These are phyloP conservation scores for Mycena amicta DNA, from an alignment of 768 basidiomycete genomes.

Conservation along the genomic window DNA sequence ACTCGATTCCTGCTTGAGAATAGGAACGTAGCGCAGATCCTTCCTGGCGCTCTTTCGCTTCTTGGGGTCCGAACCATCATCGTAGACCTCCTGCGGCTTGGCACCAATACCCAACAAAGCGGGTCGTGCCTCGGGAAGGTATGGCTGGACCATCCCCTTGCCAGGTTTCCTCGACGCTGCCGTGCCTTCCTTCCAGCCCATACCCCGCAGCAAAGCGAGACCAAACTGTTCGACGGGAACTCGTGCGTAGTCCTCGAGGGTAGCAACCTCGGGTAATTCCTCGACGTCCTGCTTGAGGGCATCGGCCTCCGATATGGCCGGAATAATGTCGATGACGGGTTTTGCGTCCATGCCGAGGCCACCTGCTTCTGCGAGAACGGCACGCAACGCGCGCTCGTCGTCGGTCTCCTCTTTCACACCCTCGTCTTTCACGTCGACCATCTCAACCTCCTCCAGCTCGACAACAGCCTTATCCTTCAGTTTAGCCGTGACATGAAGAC, in stretches of 20 bases:
- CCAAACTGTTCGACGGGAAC: conserved; percentile 94
- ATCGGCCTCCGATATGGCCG: conserved; percentile 73
- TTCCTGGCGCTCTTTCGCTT: conserved; percentile 46
- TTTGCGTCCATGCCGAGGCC: conserved; percentile 40
- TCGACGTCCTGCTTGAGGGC: conserved; percentile 84
- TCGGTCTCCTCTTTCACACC: conserved; percentile 58
- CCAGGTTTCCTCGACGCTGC: conserved; percentile 67
- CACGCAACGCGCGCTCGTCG: conserved; percentile 80
- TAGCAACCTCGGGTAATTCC: conserved; percentile 75
- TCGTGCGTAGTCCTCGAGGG: conserved; percentile 84
- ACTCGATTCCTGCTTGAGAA: conserved; percentile 65
- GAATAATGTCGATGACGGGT: conserved; percentile 64
- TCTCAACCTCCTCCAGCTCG: conserved; percentile 25
- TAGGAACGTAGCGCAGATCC: conserved; percentile 82
- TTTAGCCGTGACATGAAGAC: conserved; percentile 58
- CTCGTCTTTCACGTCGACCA: conserved; percentile 32
- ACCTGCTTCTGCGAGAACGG: conserved; percentile 63
- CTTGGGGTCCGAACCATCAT: conserved; percentile 62
- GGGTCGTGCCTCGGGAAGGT: conserved; percentile 80
- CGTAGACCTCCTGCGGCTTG: conserved; percentile 76
- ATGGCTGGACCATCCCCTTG: conserved; percentile 71
- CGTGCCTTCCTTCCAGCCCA: conserved; percentile 92
- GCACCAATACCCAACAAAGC: conserved; percentile 92
- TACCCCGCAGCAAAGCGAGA: conserved; percentile 88
- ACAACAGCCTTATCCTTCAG: conserved; percentile 31